Base-by-base conservation (phyloP, 257 asterid genomes). In the Salvia miltiorrhiza region DNA sequence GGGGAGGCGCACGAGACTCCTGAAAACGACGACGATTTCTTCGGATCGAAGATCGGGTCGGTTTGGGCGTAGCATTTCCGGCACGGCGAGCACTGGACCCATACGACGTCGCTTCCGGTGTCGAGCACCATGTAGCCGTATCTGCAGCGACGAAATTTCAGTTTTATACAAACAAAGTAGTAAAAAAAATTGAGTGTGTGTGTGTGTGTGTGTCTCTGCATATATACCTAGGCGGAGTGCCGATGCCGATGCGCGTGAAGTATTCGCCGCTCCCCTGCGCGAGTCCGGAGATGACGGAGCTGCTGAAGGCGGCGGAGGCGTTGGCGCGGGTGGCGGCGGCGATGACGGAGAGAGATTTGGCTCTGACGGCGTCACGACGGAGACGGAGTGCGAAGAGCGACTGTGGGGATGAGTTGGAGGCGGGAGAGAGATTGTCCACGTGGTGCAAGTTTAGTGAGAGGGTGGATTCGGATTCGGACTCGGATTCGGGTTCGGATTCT, bases 181-280 rank as follows among this genome's bases (percentile, higher is more conserved):
- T n/a, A n/a, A n/a, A n/a, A n/a, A n/a, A n/a, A n/a, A n/a, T n/a
- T n/a, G n/a, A n/a, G n/a, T n/a, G n/a, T n/a, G n/a, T n/a, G n/a
- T n/a, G n/a, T n/a, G n/a, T n/a, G n/a, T n/a, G n/a, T n/a, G n/a
- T n/a, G n/a, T n/a, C n/a, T n/a, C n/a, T n/a, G n/a, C n/a, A n/a
- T n/a, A n/a, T n/a, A n/a, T n/a, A n/a, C n/a, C n/a, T n/a, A n/a
- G 35, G 35, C 2, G 98, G 97, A 0, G 97, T 88, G 2, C 98
- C 96, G 0, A 93, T 52, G 9, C 98, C 98, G 14, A 93, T 24
- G 76, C 97, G 93, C 4, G 98, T 93, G 98, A 93, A 93, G 78
- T 93, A 90, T 86, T 93, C 98, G 0, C 96, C 97, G 48, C 96
- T 93, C 3, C 97, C 97, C 76, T 86, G 92, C 7, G 90, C 73